These are phyloP conservation scores for Tricholomella constricta DNA, from an alignment of 768 basidiomycete genomes.

Conservation along the genomic window DNA sequence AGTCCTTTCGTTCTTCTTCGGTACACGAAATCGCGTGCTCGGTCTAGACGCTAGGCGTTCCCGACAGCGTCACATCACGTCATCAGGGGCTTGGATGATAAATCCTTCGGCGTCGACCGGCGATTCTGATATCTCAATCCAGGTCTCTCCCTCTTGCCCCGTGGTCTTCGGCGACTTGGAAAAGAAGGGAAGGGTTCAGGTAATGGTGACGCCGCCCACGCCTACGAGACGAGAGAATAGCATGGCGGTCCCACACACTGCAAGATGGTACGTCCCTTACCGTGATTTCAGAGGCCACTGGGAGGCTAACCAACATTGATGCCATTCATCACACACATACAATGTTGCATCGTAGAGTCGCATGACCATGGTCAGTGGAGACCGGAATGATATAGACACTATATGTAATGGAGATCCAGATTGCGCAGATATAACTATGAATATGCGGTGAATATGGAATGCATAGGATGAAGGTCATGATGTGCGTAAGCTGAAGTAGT, in stretches of 20 bases:
- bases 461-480: not conserved
- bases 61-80: not conserved
- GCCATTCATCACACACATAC: not conserved
- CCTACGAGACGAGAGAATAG: slow-evolving; percentile 22
- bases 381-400: slow-evolving; percentile 7
- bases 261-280: not conserved
- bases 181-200: slow-evolving; percentile 22
- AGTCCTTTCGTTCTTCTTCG: slow-evolving; percentile 7
- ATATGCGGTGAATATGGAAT: not conserved
- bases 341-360: too few species aligned
- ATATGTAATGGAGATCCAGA: slow-evolving; percentile 9
- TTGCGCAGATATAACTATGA: not conserved
- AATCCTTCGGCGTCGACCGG: slow-evolving; percentile 9
- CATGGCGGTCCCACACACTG: not conserved
- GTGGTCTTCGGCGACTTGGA: slow-evolving; percentile 27
- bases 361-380: not conserved
- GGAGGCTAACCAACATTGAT: not conserved
- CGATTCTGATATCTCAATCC: slow-evolving; percentile 12
- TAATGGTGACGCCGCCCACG: slow-evolving; percentile 35
- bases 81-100: slow-evolving; percentile 3
- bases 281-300: too few species aligned
- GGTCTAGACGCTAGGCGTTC: not conserved
- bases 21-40: not conserved
- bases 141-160: slow-evolving; percentile 32
- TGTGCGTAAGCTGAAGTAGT: not conserved